phyloP scores from a whole-genome alignment of 2,329 filamentous ascomycete species.

The Alternaria arbusti region DNA sequence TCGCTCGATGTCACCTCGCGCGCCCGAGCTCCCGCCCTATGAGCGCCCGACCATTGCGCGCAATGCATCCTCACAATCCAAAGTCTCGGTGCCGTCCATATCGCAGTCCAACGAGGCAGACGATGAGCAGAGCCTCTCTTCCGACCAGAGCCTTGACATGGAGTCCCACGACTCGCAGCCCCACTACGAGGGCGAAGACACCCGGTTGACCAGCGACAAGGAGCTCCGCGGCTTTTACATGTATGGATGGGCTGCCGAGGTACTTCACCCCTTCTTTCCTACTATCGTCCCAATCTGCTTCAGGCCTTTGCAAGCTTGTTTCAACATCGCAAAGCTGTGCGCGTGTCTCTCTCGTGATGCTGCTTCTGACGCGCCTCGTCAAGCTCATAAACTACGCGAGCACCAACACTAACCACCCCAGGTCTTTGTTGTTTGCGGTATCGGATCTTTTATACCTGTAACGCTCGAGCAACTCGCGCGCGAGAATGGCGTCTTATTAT shows the following conservation, averaged over 20 bases:
- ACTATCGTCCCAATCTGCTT: not conserved
- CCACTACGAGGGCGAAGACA: conserved; percentile 83
- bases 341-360: not conserved
- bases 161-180: conserved; percentile 46
- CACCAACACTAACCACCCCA: conserved; percentile 17
- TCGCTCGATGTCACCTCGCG: conserved; percentile 39
- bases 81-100: conserved; percentile 41
- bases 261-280: conserved; percentile 16
- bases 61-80: conserved; percentile 43
- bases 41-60: conserved; percentile 35
- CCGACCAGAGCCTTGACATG: conserved; percentile 41
- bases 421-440: conserved; percentile 91
- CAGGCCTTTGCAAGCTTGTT: not conserved
- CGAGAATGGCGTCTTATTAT: conserved; percentile 86
- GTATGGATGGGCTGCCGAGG: conserved; percentile 92
- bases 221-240: conserved; percentile 95
- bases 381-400: not conserved
- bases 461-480: conserved; percentile 91
- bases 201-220: conserved; percentile 81
- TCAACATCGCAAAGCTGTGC: not conserved
- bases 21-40: conserved; percentile 24
- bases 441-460: conserved; percentile 89
- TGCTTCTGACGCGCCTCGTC: not conserved
- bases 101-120: conserved; percentile 53
- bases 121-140: conserved; percentile 51